These are phyloP conservation scores for Pythium phragmitis DNA, from an alignment of 352 stramenopile species.

Conservation along the genomic window DNA sequence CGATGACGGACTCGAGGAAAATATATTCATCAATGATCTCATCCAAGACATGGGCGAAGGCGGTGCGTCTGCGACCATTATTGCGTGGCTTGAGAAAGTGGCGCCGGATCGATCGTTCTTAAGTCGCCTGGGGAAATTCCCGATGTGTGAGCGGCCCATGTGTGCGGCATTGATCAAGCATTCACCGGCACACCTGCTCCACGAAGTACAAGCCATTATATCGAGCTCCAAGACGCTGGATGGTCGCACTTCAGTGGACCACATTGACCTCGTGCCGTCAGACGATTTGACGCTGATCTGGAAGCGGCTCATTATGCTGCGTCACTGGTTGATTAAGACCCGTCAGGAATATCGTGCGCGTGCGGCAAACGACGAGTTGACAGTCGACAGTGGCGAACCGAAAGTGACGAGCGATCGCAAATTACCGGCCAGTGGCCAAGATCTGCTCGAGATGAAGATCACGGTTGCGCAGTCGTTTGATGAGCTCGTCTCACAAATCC, in stretches of 20 bases:
- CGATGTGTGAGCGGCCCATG: constrained; percentile 63
- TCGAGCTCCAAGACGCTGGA: constrained; percentile 35
- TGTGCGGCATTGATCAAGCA: constrained; percentile 81
- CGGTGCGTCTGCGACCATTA: constrained; percentile 53
- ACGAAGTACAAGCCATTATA: constrained; percentile 80
- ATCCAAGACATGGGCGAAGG: constrained; percentile 58
- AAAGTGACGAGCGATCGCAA: background rate
- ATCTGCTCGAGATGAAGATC: constrained; percentile 64
- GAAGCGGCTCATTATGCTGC: constrained; percentile 78
- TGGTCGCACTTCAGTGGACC: constrained; percentile 31
- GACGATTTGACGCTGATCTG: constrained; percentile 71
- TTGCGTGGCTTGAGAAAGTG: constrained; percentile 77
- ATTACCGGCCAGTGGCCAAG: background rate
- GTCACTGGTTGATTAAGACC: constrained; percentile 84
- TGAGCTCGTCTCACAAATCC: constrained; percentile 61
- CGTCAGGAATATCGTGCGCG: constrained; percentile 76
- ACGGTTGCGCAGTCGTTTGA: constrained; percentile 67
- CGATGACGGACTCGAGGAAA: constrained; percentile 35
- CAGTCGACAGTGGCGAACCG: background rate
- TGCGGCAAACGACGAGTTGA: constrained; percentile 41
- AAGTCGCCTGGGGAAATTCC: constrained; percentile 72
- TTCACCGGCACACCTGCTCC: constrained; percentile 63
- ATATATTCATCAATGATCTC: constrained; percentile 53
- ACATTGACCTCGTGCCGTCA: constrained; percentile 64
- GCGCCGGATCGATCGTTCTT: constrained; percentile 76